Evolutionary conservation across 2,329 filamentous ascomycete genomes (phyloP), one percentile per base, ranked within the genome.

Genomic region (Gremmenia infestans): DNA sequence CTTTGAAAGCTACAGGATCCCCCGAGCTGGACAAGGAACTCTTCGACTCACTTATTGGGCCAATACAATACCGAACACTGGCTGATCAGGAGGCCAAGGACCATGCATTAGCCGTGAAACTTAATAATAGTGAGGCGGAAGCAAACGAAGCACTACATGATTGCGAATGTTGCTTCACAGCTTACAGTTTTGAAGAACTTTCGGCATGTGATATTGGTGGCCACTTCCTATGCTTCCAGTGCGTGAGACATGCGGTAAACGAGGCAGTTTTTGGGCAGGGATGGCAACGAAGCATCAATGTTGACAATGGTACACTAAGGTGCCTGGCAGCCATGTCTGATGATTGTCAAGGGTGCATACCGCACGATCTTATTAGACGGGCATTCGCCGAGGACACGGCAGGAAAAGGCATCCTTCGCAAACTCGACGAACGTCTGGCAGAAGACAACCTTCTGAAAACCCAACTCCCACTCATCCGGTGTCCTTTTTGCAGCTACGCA

Each of bases 231-330:
- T 94, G 89, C 73, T 86, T 92, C 72, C 82, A 82, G 47, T 97
- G 94, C 71, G 86, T 97, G 50, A 86, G 87, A 60, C 84, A 88
- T 61, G 87, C 91, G 11, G 81, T 93, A 57, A 88, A 87, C 50
- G 93, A 97, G 70, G 91, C 92, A 2, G 76, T 97, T 0, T 97
- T 96, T 69, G 94, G 94, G 0, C 94, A 97, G 71, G 90, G 90
- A 52, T 97, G 93, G 90, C 82, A 84, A 50, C 85, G 88, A 57
- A 94, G 83, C 65, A 87, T 97, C 64, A 81, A 94, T 67, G 72
- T 82, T 28, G 79, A 85, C 56, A 82, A 79, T 39, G 88, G 88
- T 39, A 91, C 90, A 0, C 77, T 97, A 53, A 83, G 82, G 58
- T 97, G 94, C 69, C 81, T 96, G n/a, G 90, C 92, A 1, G 85